Conservation (phyloP, 441 rosid genomes). For the Pelargonium australe region DNA sequence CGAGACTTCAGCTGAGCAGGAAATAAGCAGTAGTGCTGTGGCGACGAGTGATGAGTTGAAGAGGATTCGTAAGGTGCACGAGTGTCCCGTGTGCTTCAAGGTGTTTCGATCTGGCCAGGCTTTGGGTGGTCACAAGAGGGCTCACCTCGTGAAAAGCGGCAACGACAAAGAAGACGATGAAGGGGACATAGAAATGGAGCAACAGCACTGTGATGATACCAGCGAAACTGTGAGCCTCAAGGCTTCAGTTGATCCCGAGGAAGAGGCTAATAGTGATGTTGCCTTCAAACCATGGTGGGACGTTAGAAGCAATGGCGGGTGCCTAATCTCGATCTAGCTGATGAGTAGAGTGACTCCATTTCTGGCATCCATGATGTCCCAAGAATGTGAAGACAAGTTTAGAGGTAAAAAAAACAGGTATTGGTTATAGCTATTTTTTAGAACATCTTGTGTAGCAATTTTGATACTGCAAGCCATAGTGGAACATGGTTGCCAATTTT, state of each 20-base stretch:
- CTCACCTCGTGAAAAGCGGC: conserved; percentile 27
- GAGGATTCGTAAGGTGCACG: conserved; percentile 27
- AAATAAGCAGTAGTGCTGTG: conserved; percentile 14
- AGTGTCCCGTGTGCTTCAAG: conserved; percentile 40
- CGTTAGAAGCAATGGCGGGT: conserved; percentile 20
- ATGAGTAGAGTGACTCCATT: conserved; percentile 15
- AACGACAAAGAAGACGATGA: conserved; percentile 16
- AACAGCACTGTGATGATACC: conserved; percentile 23
- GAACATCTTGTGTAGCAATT: neutral
- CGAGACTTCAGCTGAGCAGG: conserved; percentile 22
- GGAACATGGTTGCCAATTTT: neutral
- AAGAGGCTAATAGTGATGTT: conserved; percentile 17
- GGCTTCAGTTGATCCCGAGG: conserved; percentile 13
- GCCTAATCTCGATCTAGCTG: conserved; percentile 17
- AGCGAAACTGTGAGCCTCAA: too few species aligned
- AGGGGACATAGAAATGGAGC: conserved; percentile 11
- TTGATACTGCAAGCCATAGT: conserved; percentile 1
- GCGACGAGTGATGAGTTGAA: conserved; percentile 9
- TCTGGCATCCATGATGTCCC: conserved; percentile 4
- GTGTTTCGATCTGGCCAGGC: conserved; percentile 45
- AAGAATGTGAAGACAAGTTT: neutral
- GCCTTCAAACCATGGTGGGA: conserved; percentile 25
- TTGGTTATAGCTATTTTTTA: neutral
- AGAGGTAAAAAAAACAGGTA: neutral
- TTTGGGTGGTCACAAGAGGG: conserved; percentile 62